phyloP scores from a whole-genome alignment of 1,284 basidiomycete genomes.

The Cryptococcus amylolentus region DNA sequence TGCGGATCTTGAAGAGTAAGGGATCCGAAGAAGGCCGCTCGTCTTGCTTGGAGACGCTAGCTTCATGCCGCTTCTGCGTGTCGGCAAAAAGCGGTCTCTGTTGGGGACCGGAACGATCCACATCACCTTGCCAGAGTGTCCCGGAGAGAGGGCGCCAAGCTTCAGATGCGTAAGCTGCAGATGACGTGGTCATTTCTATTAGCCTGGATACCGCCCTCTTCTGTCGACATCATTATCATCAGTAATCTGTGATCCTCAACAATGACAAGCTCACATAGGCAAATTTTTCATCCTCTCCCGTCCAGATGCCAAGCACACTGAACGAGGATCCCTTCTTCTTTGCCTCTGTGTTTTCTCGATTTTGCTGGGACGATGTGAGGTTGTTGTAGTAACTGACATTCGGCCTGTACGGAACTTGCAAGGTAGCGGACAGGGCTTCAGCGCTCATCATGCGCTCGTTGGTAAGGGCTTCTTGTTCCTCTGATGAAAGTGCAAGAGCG shows the following conservation, averaged over 20 bases:
- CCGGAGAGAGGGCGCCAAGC: conserved; percentile 40
- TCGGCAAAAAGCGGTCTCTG: neutral
- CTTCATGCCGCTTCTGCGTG: neutral
- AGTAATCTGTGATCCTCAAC: neutral
- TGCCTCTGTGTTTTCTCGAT: conserved; percentile 18
- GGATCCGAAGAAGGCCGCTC: too few relatives aligned
- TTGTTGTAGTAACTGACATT: conserved; percentile 61
- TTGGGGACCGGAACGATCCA: neutral
- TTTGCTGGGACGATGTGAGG: conserved; percentile 20
- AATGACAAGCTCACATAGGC: conserved; percentile 55
- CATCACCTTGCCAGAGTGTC: neutral
- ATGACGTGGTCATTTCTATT: conserved; percentile 61
- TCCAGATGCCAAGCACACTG: conserved; percentile 59
- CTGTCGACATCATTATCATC: conserved; percentile 15
- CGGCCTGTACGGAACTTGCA: conserved; percentile 59
- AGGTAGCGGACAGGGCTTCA: conserved; percentile 59
- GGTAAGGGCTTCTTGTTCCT: conserved; percentile 21
- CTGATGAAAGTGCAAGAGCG: conserved; percentile 30
- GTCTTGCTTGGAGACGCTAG: too few relatives aligned
- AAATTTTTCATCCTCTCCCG: conserved; percentile 65
- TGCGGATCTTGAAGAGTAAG: neutral
- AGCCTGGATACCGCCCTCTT: conserved; percentile 63
- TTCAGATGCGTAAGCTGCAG: conserved; percentile 51
- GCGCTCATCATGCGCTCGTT: conserved; percentile 58
- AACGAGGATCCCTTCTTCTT: conserved; percentile 50